Percentiles rank a stretch among this genome's conserved stretches.
phyloP scores from a whole-genome alignment of 139 green algal species.

The Volvox reticuliferus region DNA sequence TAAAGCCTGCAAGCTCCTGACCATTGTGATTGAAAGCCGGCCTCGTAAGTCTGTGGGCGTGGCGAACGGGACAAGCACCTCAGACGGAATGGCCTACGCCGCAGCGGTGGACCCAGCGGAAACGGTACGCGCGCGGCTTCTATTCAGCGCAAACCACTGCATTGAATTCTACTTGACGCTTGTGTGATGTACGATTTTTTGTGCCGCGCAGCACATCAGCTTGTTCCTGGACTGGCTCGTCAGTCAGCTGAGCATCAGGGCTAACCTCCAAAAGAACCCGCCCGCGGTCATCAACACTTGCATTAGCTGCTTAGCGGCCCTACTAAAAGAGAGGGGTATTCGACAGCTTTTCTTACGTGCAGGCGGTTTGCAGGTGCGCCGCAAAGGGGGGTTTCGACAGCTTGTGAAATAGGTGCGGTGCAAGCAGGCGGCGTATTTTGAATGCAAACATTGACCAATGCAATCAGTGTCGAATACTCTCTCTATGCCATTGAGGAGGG shows the following conservation, averaged over 20 bases:
- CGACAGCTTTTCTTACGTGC: slow-evolving; percentile 77
- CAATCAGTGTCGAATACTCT: no score
- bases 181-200: not conserved
- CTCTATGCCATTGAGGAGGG: no score
- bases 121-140: slow-evolving; percentile 39
- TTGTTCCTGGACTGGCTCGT: slow-evolving; percentile 91
- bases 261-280: slow-evolving; percentile 70
- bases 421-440: no score
- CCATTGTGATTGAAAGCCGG: slow-evolving; percentile 72
- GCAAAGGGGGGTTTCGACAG: not conserved
- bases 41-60: slow-evolving; percentile 65
- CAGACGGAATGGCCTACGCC: slow-evolving; percentile 16
- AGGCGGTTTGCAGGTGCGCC: slow-evolving; percentile 43
- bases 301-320: slow-evolving; percentile 74
- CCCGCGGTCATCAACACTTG: slow-evolving; percentile 66
- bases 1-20: slow-evolving; percentile 84
- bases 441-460: no score
- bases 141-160: not conserved
- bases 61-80: slow-evolving; percentile 40
- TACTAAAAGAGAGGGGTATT: slow-evolving; percentile 82
- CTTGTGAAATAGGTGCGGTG: no score
- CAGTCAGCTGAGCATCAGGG: slow-evolving; percentile 85
- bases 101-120: slow-evolving; percentile 52
- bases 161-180: not conserved
- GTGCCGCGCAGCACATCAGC: slow-evolving; percentile 60